These are phyloP conservation scores for Colletotrichum destructivum DNA, from an alignment of 2,329 filamentous ascomycete species.

Conservation along the genomic window DNA sequence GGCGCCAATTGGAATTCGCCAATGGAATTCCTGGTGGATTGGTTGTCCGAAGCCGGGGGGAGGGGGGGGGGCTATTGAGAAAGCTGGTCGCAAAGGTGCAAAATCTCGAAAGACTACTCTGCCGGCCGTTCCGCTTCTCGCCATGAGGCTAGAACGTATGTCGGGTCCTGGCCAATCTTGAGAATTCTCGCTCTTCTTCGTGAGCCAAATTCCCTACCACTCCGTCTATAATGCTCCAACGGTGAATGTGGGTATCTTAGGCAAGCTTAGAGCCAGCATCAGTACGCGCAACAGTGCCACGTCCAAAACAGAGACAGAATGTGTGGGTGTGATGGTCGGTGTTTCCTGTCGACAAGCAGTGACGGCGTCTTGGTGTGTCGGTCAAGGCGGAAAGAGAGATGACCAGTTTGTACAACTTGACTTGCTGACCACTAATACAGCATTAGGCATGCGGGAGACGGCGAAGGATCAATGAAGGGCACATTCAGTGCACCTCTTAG, in stretches of 20 bases:
- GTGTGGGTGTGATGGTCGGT: neutral
- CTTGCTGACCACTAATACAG: conserved; percentile 22
- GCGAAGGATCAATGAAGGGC: neutral
- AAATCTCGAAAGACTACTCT: neutral
- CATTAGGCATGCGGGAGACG: neutral
- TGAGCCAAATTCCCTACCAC: neutral
- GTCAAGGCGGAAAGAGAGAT: conserved; percentile 18
- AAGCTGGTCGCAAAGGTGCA: neutral
- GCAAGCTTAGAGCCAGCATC: conserved; percentile 8
- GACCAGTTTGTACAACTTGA: neutral
- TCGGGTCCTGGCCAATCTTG: conserved; percentile 2
- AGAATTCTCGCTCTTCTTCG: neutral
- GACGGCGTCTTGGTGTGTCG: conserved; percentile 17
- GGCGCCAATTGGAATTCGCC: no score
- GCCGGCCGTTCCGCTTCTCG: conserved; percentile 6
- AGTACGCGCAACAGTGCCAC: neutral
- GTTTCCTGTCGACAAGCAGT: conserved; percentile 2
- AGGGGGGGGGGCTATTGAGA: conserved; percentile 4
- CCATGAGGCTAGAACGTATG: conserved; percentile 36
- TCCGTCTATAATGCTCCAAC: neutral
- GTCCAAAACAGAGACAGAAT: neutral
- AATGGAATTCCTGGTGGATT: no score
- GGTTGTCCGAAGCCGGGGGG: neutral
- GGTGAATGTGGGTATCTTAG: conserved; percentile 14
- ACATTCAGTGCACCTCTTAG: neutral